Evolutionary conservation across 2,329 filamentous ascomycete species (phyloP).

Genomic region (Phoma sp.): DNA sequence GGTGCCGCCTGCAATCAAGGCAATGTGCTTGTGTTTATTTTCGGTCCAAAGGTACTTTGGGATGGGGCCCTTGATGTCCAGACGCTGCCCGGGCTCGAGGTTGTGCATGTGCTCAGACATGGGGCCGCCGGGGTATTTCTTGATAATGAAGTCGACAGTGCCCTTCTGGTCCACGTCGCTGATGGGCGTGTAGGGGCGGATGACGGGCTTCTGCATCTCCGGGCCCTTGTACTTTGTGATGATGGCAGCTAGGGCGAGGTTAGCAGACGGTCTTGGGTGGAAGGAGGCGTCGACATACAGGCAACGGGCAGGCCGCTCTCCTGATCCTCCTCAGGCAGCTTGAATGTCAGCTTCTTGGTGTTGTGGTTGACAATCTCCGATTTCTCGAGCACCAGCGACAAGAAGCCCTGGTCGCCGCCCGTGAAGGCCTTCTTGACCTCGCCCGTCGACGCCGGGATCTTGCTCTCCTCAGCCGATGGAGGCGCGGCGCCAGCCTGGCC

Average conservation of each 20-base stretch:
- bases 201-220: conserved; percentile 82
- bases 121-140: conserved; percentile 86
- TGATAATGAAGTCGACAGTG: conserved; percentile 86
- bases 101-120: conserved; percentile 91
- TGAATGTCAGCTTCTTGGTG: conserved; percentile 90
- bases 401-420: conserved; percentile 88
- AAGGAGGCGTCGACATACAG: conserved; percentile 57
- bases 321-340: conserved; percentile 81
- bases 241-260: conserved; percentile 61
- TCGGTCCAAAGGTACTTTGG: conserved; percentile 88
- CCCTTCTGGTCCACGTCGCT: conserved; percentile 84
- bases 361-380: conserved; percentile 88
- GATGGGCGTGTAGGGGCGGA: conserved; percentile 91
- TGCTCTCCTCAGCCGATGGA: conserved; percentile 45
- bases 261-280: neutral
- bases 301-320: conserved; percentile 83
- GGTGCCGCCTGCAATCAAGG: conserved; percentile 89
- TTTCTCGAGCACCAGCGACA: conserved; percentile 79
- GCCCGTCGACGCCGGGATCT: conserved; percentile 50
- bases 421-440: conserved; percentile 66
- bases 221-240: conserved; percentile 89
- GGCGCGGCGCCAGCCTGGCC: conserved; percentile 33
- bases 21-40: conserved; percentile 83
- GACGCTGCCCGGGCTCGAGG: conserved; percentile 78
- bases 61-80: conserved; percentile 94